Evolutionary conservation across 331 rosid genomes (phyloP), one percentile per base, ranked within the genome.

Genomic region (Erythrophleum ivorense): DNA sequence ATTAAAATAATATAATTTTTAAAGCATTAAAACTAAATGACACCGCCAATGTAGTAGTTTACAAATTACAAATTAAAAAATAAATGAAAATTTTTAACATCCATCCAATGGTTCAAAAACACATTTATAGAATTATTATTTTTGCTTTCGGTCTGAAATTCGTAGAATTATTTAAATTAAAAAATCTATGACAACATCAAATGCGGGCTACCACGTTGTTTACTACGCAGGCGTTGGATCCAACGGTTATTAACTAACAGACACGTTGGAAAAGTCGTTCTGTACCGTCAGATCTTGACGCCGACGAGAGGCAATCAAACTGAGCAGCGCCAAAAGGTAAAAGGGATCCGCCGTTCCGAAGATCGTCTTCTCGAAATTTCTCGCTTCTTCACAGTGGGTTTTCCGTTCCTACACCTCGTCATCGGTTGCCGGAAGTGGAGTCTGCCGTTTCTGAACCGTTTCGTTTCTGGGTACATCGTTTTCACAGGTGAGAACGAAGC

Each of bases 321-420:
- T 45, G 50, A 43, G 7, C 9, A 21, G 19, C 48, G 14, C 10
- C 14, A 52, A 50, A 15, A 8, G 46, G 62, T 1, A 2, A 36
- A 53, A 19, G 4, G 52, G 15, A 10, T 54, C 4, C 11, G n/a
- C 50, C 33, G 60, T 38, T 9, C 41, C 63, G n/a, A 57, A 29
- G 83, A 53, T 57, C 21, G 29, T 82, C 77, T 75, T 76, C 80
- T 71, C 50, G 67, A 80, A 75, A 50, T 43, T 83, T 68, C 87
- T 12, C 11, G 11, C 29, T 59, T 12, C 73, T 59, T 58, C 3
- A 41, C 24, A 68, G 24, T 18, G n/a, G 52, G 64, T 59, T 57
- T 78, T 85, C 19, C 65, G 57, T 43, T 59, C 73, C 10, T 3
- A 66, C 3, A 7, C 73, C 14, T 40, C 76, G 21, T 52, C 72